phyloP scores from a whole-genome alignment of 768 basidiomycete species.

The Leccinum subtestaceum region DNA sequence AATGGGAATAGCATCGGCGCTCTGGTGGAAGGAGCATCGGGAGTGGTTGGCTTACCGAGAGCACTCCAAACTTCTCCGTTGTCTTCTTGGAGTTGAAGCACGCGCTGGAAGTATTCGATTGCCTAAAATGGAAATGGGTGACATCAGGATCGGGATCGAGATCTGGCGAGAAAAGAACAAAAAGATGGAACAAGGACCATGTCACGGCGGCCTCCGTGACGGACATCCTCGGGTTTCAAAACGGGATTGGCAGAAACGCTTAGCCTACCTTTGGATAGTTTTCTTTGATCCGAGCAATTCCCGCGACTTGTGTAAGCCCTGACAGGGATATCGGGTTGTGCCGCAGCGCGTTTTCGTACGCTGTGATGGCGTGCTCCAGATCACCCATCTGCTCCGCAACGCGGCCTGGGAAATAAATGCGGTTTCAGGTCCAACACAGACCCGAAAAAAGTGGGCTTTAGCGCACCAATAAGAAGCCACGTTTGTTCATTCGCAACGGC shows the following conservation, averaged over 20 bases:
- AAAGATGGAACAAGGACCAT: conserved; percentile 18
- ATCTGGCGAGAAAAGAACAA: conserved; percentile 21
- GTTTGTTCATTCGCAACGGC: conserved; percentile 89
- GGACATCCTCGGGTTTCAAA: conserved; percentile 34
- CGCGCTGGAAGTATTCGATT: conserved; percentile 94
- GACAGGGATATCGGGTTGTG: conserved; percentile 91
- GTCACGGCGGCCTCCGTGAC: conserved; percentile 23
- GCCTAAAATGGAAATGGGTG: conserved; percentile 55
- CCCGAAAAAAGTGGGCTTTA: conserved; percentile 2
- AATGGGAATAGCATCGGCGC: conserved; percentile 15
- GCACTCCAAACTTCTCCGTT: conserved; percentile 99
- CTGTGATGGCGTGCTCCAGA: conserved; percentile 85
- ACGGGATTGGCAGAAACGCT: conserved; percentile 31
- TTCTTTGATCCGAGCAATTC: conserved; percentile 96
- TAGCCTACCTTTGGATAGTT: conserved; percentile 85
- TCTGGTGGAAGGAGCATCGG: conserved; percentile 11
- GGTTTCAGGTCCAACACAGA: conserved; percentile 14
- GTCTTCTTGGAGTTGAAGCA: conserved; percentile 85
- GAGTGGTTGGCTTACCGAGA: conserved; percentile 55
- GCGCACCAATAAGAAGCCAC: conserved; percentile 85
- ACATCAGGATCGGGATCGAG: conserved; percentile 33
- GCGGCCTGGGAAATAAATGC: conserved; percentile 57
- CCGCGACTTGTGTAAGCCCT: conserved; percentile 91
- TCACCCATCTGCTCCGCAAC: conserved; percentile 96
- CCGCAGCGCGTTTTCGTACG: conserved; percentile 93